Conservation (phyloP, 371 early-diverging fungal genomes). For the Polyrhizophydium stewartii region DNA sequence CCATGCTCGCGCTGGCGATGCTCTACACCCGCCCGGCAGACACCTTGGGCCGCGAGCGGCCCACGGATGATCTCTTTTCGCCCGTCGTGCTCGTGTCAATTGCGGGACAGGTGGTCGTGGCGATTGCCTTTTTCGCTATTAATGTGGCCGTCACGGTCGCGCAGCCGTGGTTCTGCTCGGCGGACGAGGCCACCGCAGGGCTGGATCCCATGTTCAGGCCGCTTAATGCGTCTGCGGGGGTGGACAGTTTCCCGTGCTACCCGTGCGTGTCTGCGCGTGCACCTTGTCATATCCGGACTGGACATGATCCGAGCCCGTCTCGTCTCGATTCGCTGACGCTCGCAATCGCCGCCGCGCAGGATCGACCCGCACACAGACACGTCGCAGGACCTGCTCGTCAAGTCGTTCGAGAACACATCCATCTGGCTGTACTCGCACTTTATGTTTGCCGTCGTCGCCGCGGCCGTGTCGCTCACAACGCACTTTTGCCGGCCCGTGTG, state of each 20-base stretch:
- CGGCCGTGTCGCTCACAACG: conserved; percentile 20
- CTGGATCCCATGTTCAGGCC: conserved; percentile 12
- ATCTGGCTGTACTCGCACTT: conserved; percentile 41
- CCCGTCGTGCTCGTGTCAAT: conserved; percentile 55
- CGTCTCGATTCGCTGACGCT: too few relatives aligned
- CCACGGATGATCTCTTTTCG: conserved; percentile 66
- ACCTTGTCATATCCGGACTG: conserved; percentile 3
- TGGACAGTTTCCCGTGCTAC: conserved; percentile 27
- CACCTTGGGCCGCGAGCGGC: conserved; percentile 50
- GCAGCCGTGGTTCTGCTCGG: conserved; percentile 31
- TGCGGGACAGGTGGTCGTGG: conserved; percentile 50
- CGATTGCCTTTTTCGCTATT: conserved; percentile 17
- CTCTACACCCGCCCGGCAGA: conserved; percentile 57
- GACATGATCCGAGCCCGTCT: too few relatives aligned
- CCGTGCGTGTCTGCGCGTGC: conserved; percentile 13
- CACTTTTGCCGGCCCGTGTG: conserved; percentile 30
- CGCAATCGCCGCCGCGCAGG: conserved; percentile 5
- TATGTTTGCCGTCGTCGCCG: conserved; percentile 23
- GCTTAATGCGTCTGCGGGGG: neutral
- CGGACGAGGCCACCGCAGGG: conserved; percentile 10
- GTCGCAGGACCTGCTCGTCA: conserved; percentile 9
- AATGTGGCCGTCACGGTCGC: conserved; percentile 10
- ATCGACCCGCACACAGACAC: conserved; percentile 23
- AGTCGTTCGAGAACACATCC: conserved; percentile 30
- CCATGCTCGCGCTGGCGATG: conserved; percentile 54